phyloP scores from a whole-genome alignment of 192 early-diverging fungal genomes.

The Backusella mclennaniae region DNA sequence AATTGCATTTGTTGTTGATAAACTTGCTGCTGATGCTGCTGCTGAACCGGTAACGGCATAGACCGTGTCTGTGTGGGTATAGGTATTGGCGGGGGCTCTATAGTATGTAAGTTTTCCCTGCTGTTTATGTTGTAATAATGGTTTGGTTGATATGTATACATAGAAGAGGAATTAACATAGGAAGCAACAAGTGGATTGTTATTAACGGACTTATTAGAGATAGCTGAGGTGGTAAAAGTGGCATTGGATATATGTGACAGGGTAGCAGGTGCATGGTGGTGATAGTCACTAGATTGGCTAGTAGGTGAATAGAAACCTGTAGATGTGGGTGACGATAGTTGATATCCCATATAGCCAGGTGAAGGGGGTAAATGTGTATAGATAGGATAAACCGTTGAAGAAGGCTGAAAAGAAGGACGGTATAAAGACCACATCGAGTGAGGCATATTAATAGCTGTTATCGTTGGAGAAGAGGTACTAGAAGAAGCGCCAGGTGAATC shows the following conservation, averaged over 20 bases:
- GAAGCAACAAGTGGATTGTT: background rate
- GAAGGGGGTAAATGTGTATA: background rate
- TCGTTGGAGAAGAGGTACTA: background rate
- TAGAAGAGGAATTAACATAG: background rate
- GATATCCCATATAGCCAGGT: background rate
- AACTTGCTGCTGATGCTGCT: background rate
- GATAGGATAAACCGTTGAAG: background rate
- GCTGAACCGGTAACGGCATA: background rate
- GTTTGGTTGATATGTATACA: background rate
- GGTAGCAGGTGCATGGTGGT: background rate
- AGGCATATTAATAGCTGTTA: background rate
- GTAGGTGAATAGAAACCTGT: background rate
- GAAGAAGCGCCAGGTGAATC: background rate
- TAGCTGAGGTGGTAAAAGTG: background rate
- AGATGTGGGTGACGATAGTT: background rate
- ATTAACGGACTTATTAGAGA: background rate
- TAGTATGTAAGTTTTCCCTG: background rate
- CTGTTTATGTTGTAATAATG: background rate
- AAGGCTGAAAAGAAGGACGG: background rate
- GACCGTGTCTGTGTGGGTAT: constrained; percentile 3
- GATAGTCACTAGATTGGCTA: background rate
- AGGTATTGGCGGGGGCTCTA: background rate
- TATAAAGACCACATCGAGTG: background rate
- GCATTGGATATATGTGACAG: background rate
- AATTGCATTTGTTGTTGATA: background rate